Evolutionary conservation across 345 rosid species (phyloP).

Genomic region (Passiflora organensis): DNA sequence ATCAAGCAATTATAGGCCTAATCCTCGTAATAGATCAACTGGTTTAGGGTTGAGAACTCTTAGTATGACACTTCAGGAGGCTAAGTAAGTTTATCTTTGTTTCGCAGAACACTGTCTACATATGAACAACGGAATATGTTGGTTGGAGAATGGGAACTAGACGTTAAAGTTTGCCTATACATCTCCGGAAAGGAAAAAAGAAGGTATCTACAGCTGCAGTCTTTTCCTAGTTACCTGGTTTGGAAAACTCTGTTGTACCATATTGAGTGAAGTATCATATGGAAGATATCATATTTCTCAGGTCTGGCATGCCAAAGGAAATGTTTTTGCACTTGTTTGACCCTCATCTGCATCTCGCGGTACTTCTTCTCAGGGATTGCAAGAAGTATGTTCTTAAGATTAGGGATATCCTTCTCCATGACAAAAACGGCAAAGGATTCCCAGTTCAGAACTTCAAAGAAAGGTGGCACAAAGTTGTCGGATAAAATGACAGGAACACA

Average conservation of each 20-base stretch:
- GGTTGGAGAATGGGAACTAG: too few relatives aligned
- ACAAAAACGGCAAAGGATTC: slow-evolving; percentile 84
- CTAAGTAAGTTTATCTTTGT: too few relatives aligned
- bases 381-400: slow-evolving; percentile 68
- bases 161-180: too few relatives aligned
- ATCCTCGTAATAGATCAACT: too few relatives aligned
- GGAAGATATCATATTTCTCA: slow-evolving; percentile 71
- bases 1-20: too few relatives aligned
- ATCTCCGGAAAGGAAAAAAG: neutral
- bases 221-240: slow-evolving; percentile 18
- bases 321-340: slow-evolving; percentile 81
- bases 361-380: slow-evolving; percentile 56
- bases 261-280: slow-evolving; percentile 88
- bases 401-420: slow-evolving; percentile 75
- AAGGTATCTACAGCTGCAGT: neutral
- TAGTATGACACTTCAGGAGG: too few relatives aligned
- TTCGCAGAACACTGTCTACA: too few relatives aligned
- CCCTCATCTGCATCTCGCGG: slow-evolving; percentile 63
- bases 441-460: slow-evolving; percentile 77
- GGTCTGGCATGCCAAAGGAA: slow-evolving; percentile 89
- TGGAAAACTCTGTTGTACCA: slow-evolving; percentile 86
- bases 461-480: slow-evolving; percentile 86
- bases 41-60: too few relatives aligned
- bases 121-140: too few relatives aligned
- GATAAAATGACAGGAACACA: slow-evolving; percentile 95